A percentile compares a stretch with the other conserved stretches of the same genome.
phyloP scores from a whole-genome alignment of 2,329 filamentous ascomycete genomes.

The Cercospora citrullina region DNA sequence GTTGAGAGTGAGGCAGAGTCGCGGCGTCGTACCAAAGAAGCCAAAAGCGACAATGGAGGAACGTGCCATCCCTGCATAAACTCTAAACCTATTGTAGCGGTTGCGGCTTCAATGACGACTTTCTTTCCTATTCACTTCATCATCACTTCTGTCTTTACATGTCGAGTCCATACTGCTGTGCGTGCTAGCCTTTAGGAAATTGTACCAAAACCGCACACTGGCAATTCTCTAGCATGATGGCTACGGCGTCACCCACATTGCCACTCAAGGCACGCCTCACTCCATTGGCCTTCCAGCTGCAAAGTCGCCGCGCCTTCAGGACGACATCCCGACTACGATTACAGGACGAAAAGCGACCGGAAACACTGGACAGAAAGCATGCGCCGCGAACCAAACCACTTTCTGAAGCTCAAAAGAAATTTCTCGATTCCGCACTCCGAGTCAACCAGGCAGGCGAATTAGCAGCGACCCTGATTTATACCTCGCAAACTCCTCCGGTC shows the following conservation, averaged over 20 bases:
- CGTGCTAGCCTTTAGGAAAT: fast-evolving
- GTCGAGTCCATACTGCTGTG: background rate
- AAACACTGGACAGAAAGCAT: constrained; percentile 24
- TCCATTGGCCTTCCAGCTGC: constrained; percentile 36
- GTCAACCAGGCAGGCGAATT: constrained; percentile 98
- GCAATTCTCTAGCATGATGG: background rate
- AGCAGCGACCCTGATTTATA: constrained; percentile 94
- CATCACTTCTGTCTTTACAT: background rate
- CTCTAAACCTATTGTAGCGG: background rate
- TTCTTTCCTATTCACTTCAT: background rate
- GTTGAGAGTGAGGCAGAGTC: background rate
- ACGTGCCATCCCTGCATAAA: constrained; percentile 7
- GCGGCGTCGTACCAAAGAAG: background rate
- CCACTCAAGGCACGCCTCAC: constrained; percentile 32
- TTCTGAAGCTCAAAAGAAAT: constrained; percentile 63
- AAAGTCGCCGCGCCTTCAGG: constrained; percentile 28
- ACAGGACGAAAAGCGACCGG: constrained; percentile 27
- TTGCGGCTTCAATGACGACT: background rate
- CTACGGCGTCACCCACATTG: constrained; percentile 20
- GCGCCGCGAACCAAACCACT: constrained; percentile 27
- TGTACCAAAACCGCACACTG: background rate
- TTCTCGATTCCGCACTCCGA: constrained; percentile 77
- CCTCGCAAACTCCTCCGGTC: constrained; percentile 80
- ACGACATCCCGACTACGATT: constrained; percentile 21
- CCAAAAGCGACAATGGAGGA: background rate